These are phyloP conservation scores for Colletotrichum australisinense DNA, from an alignment of 2,329 filamentous ascomycete species.

Conservation along the genomic window DNA sequence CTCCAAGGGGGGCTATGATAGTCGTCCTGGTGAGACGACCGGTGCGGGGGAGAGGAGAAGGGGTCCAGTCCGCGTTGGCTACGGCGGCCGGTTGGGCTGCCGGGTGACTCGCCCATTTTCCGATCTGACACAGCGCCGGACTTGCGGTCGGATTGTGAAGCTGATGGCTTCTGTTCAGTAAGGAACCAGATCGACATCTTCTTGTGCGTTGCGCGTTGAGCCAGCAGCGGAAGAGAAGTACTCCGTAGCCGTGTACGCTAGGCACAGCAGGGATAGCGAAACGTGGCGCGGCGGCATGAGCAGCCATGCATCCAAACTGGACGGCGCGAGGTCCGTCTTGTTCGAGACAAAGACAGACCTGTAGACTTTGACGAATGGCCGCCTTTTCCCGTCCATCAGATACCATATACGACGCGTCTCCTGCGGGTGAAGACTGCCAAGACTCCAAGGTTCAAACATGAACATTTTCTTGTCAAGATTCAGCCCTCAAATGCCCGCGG, in stretches of 20 bases:
- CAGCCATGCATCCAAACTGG: constrained; percentile 3
- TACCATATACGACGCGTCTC: neutral
- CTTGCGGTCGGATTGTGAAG: neutral
- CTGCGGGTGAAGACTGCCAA: neutral
- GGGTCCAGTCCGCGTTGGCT: neutral
- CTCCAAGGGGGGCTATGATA: neutral
- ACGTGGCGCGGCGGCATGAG: constrained; percentile 10
- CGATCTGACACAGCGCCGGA: neutral
- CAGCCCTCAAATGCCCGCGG: neutral
- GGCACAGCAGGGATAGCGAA: constrained; percentile 2
- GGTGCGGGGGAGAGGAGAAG: constrained; percentile 23
- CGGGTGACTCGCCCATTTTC: neutral
- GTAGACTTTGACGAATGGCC: neutral
- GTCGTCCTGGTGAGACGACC: constrained; percentile 18
- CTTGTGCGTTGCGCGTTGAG: neutral
- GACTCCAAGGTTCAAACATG: neutral
- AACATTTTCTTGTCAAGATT: neutral
- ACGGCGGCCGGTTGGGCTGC: neutral
- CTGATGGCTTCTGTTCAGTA: constrained; percentile 10
- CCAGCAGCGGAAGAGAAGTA: neutral
- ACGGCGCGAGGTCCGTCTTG: constrained; percentile 6
- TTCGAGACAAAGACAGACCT: constrained; percentile 16
- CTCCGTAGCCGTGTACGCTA: neutral
- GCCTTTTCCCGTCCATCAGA: neutral
- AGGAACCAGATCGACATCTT: constrained; percentile 9